These are phyloP conservation scores for Tothia fuscella DNA, from an alignment of 2,329 filamentous ascomycete species.

Conservation along the genomic window DNA sequence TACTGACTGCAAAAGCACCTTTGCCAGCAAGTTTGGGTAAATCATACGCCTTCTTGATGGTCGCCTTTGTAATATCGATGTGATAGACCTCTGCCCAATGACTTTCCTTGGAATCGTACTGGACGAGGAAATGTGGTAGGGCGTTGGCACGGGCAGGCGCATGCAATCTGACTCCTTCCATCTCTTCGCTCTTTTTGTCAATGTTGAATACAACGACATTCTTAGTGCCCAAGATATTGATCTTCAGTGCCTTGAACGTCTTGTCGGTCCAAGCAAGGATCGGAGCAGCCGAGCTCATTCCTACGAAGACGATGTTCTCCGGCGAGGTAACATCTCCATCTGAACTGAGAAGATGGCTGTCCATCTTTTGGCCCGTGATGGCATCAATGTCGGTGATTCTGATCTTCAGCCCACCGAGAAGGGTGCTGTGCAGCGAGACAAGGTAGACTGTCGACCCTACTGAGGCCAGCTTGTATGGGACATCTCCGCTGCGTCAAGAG, in stretches of 20 bases:
- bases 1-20: slow-evolving; percentile 70
- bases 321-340: slow-evolving; percentile 59
- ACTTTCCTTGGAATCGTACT: slow-evolving; percentile 56
- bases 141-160: slow-evolving; percentile 62
- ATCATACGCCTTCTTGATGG: slow-evolving; percentile 66
- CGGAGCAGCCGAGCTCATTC: slow-evolving; percentile 62
- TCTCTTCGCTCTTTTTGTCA: slow-evolving; percentile 23
- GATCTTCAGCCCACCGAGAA: slow-evolving; percentile 58
- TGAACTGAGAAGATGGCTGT: slow-evolving; percentile 59
- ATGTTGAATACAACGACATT: slow-evolving; percentile 31
- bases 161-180: slow-evolving; percentile 52
- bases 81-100: slow-evolving; percentile 83
- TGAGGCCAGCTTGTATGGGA: slow-evolving; percentile 63
- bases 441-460: slow-evolving; percentile 61
- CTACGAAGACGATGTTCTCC: slow-evolving; percentile 60
- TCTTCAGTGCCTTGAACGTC: slow-evolving; percentile 47
- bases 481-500: slow-evolving; percentile 43
- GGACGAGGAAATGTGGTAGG: slow-evolving; percentile 72
- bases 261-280: slow-evolving; percentile 66
- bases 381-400: slow-evolving; percentile 65
- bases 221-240: slow-evolving; percentile 54
- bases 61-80: slow-evolving; percentile 57
- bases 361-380: slow-evolving; percentile 56
- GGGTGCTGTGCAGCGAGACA: slow-evolving; percentile 58
- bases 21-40: slow-evolving; percentile 58